phyloP scores from a whole-genome alignment of 805 yeast genomes.

The Cyberlindnera galapagoensis region DNA sequence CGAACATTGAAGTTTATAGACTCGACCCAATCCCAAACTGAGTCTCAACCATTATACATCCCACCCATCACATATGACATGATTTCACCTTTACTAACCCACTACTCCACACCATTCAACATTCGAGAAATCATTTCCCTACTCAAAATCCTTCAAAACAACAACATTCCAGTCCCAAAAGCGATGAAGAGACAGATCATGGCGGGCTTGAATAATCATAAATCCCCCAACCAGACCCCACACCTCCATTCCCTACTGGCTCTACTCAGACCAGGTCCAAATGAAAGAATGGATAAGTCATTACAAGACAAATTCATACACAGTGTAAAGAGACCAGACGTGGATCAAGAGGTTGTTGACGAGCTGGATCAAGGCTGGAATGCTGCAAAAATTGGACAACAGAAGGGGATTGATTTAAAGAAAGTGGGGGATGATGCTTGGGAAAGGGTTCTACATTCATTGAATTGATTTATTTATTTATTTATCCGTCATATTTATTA shows the following conservation, averaged over 20 bases:
- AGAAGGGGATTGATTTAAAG: constrained; percentile 1
- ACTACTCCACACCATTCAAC: constrained; percentile 6
- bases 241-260: constrained; percentile 3
- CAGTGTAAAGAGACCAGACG: background rate
- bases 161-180: constrained; percentile 1
- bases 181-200: background rate
- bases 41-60: constrained; percentile 2
- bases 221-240: background rate
- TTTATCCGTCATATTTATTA: too few relatives aligned
- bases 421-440: constrained; percentile 3
- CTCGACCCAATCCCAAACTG: constrained; percentile 3
- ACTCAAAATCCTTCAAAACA: constrained; percentile 3
- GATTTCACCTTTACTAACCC: constrained; percentile 10
- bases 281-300: background rate
- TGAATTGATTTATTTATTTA: constrained; percentile 1
- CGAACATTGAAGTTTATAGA: constrained; percentile 9
- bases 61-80: constrained; percentile 14
- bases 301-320: background rate
- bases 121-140: constrained; percentile 3
- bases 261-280: background rate
- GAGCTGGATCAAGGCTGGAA: constrained; percentile 12
- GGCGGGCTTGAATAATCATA: constrained; percentile 1
- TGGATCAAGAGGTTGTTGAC: background rate
- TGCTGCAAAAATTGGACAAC: constrained; percentile 1
- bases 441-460: constrained; percentile 2